Percentiles rank a stretch among this genome's conserved stretches.
Conservation (phyloP, 2,329 filamentous ascomycete genomes). For the Ilyonectria sp. region DNA sequence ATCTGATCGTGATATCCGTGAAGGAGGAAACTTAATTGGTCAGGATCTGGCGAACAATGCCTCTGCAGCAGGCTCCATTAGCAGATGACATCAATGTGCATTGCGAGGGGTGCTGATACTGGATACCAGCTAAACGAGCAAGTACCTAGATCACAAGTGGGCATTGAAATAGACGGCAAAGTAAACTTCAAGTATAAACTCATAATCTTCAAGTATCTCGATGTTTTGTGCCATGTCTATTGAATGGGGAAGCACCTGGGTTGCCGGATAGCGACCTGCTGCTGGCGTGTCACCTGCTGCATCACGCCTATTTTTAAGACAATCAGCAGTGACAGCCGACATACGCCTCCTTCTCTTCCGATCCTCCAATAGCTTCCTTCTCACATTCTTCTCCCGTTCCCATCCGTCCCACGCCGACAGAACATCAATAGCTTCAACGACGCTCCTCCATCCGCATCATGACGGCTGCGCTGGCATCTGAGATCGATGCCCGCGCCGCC, state of each 20-base stretch:
- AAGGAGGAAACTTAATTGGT: background rate
- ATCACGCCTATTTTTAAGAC: background rate
- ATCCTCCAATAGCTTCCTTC: background rate
- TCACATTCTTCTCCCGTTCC: background rate
- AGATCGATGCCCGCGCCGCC: conserved; percentile 35
- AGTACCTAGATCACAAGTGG: too few relatives aligned
- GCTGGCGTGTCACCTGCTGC: background rate
- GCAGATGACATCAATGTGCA: too few relatives aligned
- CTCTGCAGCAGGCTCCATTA: too few relatives aligned
- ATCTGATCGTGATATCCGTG: too few relatives aligned
- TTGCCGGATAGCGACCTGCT: background rate
- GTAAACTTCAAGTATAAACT: background rate
- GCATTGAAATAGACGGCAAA: too few relatives aligned
- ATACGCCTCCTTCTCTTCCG: background rate
- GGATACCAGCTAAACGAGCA: too few relatives aligned
- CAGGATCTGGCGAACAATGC: background rate
- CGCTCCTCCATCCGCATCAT: conserved; percentile 32
- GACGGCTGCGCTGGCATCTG: conserved; percentile 42
- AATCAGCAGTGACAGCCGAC: background rate
- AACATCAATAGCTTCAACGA: background rate
- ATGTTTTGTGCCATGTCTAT: background rate
- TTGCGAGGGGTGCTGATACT: too few relatives aligned
- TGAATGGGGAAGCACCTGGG: background rate
- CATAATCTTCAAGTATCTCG: too few relatives aligned
- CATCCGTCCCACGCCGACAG: background rate